Evolutionary conservation across 2,329 filamentous ascomycete species (phyloP).

Genomic region (Dendrostoma leiphaemia): DNA sequence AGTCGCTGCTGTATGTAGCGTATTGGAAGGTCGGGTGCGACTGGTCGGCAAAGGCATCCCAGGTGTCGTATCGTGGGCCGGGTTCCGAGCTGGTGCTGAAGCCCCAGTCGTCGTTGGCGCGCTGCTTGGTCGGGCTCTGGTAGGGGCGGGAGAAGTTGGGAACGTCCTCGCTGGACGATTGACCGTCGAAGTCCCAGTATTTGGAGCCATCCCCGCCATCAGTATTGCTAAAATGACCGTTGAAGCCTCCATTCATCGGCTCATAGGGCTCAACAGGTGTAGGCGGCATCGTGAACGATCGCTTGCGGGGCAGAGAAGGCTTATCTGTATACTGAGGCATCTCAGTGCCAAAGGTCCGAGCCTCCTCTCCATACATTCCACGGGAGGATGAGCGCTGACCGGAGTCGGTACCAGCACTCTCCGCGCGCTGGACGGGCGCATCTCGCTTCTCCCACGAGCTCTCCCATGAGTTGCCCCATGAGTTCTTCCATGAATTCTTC

Average conservation of each 20-base stretch:
- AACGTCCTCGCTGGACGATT: background rate
- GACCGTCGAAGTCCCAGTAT: background rate
- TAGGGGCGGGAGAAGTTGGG: background rate
- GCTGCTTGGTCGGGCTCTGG: background rate
- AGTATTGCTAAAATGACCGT: background rate
- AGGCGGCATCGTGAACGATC: background rate
- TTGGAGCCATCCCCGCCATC: background rate
- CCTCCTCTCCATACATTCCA: background rate
- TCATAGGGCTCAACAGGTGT: background rate
- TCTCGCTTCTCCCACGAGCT: background rate
- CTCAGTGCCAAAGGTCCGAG: background rate
- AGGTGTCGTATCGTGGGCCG: background rate
- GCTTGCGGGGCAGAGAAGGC: background rate
- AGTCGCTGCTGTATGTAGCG: slow-evolving; percentile 12
- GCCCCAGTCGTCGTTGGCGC: background rate
- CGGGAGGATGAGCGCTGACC: background rate
- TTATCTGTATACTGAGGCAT: background rate
- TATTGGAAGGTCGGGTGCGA: background rate
- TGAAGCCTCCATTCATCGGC: background rate
- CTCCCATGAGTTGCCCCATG: no score
- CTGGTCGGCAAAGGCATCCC: background rate
- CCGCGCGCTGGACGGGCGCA: background rate
- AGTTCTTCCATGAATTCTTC: no score
- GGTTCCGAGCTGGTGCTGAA: background rate
- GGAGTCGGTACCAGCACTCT: background rate